Conservation (phyloP, 352 stramenopile species). For the Phytophthora constricta region DNA sequence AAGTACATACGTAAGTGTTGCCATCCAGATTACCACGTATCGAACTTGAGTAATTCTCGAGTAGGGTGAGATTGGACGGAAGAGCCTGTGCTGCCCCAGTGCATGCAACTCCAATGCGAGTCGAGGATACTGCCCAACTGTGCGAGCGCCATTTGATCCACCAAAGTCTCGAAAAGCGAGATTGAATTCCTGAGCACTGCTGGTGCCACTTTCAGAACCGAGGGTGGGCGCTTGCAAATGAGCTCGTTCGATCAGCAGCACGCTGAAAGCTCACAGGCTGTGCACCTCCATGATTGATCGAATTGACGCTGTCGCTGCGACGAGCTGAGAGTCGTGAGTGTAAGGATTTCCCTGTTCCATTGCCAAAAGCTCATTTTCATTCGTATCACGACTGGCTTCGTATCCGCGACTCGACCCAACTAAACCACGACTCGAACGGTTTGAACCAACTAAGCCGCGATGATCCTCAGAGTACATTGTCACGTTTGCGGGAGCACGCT, state of each 20-base stretch:
- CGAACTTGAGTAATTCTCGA: slow-evolving; percentile 37
- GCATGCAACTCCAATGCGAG: not conserved
- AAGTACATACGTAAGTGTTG: slow-evolving; percentile 39
- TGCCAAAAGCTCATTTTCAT: not conserved
- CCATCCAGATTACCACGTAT: slow-evolving; percentile 28
- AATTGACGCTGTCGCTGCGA: slow-evolving; percentile 14
- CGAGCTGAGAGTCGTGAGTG: slow-evolving; percentile 5
- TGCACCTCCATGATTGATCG: slow-evolving; percentile 1
- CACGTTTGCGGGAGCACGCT: slow-evolving; percentile 19
- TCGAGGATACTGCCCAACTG: not conserved
- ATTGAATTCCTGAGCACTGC: slow-evolving; percentile 14
- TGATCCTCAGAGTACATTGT: slow-evolving; percentile 12
- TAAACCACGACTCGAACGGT: not conserved
- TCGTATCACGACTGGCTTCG: not conserved
- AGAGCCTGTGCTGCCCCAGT: slow-evolving; percentile 3
- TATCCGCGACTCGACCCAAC: not conserved
- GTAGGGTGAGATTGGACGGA: slow-evolving; percentile 42
- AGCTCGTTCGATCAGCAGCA: slow-evolving; percentile 8
- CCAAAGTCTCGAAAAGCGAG: slow-evolving; percentile 1
- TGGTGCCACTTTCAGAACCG: slow-evolving; percentile 18
- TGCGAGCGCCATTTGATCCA: not conserved
- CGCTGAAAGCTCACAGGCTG: slow-evolving; percentile 14
- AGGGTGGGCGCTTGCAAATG: not conserved
- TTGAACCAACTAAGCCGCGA: not conserved
- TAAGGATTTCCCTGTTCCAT: not conserved